These are phyloP conservation scores for Aspergillus viridinutans DNA, from an alignment of 2,329 filamentous ascomycete genomes.

Conservation along the genomic window DNA sequence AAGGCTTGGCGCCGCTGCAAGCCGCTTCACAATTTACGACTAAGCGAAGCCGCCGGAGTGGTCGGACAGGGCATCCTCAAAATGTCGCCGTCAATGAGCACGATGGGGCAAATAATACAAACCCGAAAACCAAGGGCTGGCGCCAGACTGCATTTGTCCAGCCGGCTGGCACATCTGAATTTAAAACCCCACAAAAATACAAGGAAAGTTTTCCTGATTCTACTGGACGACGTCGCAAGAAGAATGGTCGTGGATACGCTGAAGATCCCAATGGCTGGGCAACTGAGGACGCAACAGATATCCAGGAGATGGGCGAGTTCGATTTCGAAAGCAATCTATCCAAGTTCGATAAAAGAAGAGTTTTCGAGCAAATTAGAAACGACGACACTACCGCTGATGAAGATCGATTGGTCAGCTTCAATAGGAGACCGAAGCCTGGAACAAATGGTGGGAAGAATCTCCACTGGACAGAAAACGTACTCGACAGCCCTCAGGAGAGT, in stretches of 20 bases:
- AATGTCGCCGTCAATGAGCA: constrained; percentile 35
- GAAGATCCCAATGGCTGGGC: constrained; percentile 79
- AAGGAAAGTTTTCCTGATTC: constrained; percentile 20
- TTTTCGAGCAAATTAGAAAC: constrained; percentile 88
- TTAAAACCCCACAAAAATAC: constrained; percentile 22
- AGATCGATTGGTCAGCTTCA: constrained; percentile 85
- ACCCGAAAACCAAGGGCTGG: constrained; percentile 59
- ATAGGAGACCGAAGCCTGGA: constrained; percentile 62
- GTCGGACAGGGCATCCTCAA: constrained; percentile 44
- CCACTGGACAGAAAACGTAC: constrained; percentile 86
- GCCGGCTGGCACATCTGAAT: constrained; percentile 45
- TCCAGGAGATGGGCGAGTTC: constrained; percentile 89
- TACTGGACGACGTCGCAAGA: constrained; percentile 44
- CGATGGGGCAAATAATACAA: constrained; percentile 28
- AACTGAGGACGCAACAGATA: constrained; percentile 91
- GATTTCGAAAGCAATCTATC: constrained; percentile 86
- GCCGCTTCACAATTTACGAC: constrained; percentile 21
- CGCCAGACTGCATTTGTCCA: constrained; percentile 64
- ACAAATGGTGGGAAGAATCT: constrained; percentile 82
- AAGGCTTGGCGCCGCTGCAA: constrained; percentile 17
- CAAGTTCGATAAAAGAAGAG: constrained; percentile 88
- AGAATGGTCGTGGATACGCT: constrained; percentile 41
- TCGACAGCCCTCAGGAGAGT: constrained; percentile 68
- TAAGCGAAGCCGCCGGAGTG: constrained; percentile 45
- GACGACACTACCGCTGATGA: constrained; percentile 87